Conservation (phyloP, 192 early-diverging fungal species). For the Backusella morwellensis region DNA sequence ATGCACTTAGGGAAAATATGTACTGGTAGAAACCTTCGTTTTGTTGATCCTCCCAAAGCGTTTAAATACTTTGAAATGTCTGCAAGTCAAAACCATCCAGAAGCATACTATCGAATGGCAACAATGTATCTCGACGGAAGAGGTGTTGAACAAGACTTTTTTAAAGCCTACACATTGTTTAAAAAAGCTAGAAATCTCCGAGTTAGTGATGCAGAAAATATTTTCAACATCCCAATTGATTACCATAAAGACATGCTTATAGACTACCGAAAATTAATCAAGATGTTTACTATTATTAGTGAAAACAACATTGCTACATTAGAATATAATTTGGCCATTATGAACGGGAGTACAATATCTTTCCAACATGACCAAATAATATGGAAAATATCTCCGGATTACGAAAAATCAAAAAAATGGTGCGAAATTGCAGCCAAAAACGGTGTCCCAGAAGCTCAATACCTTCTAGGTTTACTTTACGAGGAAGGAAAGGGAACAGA, state of each 20-base stretch:
- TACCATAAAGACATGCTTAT: background rate
- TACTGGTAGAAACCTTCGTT: no score
- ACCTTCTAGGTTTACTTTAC: constrained; percentile 20
- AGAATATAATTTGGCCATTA: background rate
- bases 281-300: background rate
- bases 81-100: background rate
- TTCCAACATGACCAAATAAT: background rate
- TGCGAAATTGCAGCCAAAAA: constrained; percentile 8
- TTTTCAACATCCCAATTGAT: background rate
- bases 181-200: background rate
- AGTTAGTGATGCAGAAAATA: background rate
- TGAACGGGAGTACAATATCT: background rate
- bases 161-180: background rate
- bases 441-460: constrained; percentile 23
- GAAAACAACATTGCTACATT: background rate
- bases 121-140: background rate
- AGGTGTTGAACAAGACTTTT: constrained; percentile 19
- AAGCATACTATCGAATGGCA: background rate
- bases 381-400: background rate
- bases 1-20: background rate
- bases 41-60: background rate
- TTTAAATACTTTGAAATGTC: constrained; percentile 21
- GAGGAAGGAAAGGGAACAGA: constrained; percentile 28
- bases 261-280: background rate
- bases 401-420: background rate